phyloP scores from a whole-genome alignment of 2,329 filamentous ascomycete genomes.

The Fonsecaea nubica region DNA sequence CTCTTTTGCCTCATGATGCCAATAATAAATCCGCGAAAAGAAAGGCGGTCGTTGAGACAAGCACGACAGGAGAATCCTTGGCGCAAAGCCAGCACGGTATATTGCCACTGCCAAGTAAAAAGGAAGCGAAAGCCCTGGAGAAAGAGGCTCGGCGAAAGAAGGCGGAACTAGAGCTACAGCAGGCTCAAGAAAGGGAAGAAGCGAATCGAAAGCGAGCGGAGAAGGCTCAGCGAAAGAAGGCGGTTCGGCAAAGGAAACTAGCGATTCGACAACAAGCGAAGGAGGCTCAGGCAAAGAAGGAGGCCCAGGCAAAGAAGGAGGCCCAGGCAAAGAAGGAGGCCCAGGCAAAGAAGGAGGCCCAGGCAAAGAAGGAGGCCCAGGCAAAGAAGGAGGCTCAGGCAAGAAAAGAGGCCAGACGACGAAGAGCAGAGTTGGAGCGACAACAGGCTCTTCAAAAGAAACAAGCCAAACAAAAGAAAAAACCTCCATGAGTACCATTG shows the following conservation, averaged over 20 bases:
- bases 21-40: not conserved
- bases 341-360: too few relatives aligned
- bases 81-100: not conserved
- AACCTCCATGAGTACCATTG: too few relatives aligned
- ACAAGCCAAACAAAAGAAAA: too few relatives aligned
- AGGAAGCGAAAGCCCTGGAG: slow-evolving; percentile 2
- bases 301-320: not conserved
- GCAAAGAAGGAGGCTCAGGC: too few relatives aligned
- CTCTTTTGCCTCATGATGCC: not conserved
- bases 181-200: slow-evolving; percentile 2
- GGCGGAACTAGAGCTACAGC: slow-evolving; percentile 2
- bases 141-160: not conserved
- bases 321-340: slow-evolving; percentile 5
- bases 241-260: not conserved
- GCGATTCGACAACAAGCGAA: not conserved
- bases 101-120: not conserved
- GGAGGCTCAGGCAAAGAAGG: slow-evolving; percentile 1
- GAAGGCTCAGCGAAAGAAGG: not conserved
- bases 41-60: not conserved
- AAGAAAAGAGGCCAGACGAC: too few relatives aligned
- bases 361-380: too few relatives aligned
- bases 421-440: too few relatives aligned
- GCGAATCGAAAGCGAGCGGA: slow-evolving; percentile 4
- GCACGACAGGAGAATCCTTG: not conserved
- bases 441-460: too few relatives aligned